These are phyloP conservation scores for Castanea sativa DNA, from an alignment of 306 rosid species.

Conservation along the genomic window DNA sequence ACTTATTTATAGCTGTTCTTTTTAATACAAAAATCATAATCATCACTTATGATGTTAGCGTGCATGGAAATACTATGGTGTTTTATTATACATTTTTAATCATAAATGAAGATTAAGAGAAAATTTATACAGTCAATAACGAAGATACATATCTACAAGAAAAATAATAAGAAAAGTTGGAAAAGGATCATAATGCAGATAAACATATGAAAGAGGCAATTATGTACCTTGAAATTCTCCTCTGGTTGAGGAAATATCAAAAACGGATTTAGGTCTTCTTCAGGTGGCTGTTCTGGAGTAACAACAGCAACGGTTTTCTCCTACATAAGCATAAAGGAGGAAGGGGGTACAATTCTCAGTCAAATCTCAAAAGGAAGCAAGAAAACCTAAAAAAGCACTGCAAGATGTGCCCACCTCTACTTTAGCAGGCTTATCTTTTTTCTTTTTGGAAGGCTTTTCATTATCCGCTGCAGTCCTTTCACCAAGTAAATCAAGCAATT, in stretches of 20 bases:
- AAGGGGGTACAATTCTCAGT: slow-evolving; percentile 4
- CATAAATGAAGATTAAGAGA: neutral
- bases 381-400: slow-evolving; percentile 4
- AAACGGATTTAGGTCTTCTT: slow-evolving; percentile 87
- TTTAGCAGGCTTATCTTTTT: slow-evolving; percentile 93
- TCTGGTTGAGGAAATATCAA: slow-evolving; percentile 76
- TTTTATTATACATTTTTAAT: neutral
- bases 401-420: slow-evolving; percentile 53
- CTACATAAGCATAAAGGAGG: slow-evolving; percentile 34
- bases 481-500: slow-evolving; percentile 74
- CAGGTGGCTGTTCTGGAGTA: slow-evolving; percentile 62
- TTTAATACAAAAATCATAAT: neutral
- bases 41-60: neutral
- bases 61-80: neutral
- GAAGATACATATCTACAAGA: neutral
- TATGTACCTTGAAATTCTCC: slow-evolving; percentile 75
- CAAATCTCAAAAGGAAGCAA: slow-evolving; percentile 7
- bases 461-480: slow-evolving; percentile 88
- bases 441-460: slow-evolving; percentile 76
- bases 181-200: neutral
- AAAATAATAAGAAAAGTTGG: slow-evolving; percentile 7
- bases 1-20: neutral
- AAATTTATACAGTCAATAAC: neutral
- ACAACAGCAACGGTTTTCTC: slow-evolving; percentile 50
- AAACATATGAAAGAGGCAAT: slow-evolving; percentile 8